Conservation (phyloP, 768 basidiomycete species). For the Mycena vulgaris region DNA sequence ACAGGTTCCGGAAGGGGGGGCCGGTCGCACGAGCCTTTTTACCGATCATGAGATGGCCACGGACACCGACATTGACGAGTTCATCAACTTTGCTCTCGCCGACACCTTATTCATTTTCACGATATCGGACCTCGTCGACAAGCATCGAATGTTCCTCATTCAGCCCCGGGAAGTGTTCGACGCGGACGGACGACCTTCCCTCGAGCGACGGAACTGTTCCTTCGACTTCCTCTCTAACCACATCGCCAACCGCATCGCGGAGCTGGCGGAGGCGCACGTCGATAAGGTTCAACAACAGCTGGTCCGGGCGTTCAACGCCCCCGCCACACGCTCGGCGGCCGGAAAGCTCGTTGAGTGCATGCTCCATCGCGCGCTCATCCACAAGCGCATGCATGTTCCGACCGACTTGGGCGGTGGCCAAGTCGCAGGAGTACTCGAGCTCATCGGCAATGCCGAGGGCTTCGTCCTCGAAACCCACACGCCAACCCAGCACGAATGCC, state of each 20-base stretch:
- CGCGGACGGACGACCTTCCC: neutral
- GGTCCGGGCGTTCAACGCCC: neutral
- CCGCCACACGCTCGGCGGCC: constrained; percentile 18
- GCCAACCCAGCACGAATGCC: neutral
- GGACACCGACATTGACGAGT: neutral
- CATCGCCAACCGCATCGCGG: constrained; percentile 6
- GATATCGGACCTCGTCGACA: too few species aligned
- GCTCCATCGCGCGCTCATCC: constrained; percentile 12
- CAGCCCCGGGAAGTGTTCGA: constrained; percentile 11
- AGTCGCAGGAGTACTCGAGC: neutral
- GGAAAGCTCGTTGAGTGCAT: constrained; percentile 21
- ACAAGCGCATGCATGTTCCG: neutral
- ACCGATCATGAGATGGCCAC: too few species aligned
- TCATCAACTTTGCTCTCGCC: neutral
- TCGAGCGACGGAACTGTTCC: neutral
- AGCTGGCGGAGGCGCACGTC: neutral
- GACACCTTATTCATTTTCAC: constrained; percentile 10
- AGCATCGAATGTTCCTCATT: constrained; percentile 7
- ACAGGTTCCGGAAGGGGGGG: neutral
- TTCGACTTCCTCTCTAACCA: constrained; percentile 18
- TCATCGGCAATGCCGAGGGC: constrained; percentile 14
- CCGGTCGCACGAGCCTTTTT: constrained; percentile 25
- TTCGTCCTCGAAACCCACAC: constrained; percentile 1
- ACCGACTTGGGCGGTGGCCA: neutral
- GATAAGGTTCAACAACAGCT: constrained; percentile 15